Evolutionary conservation across 139 green algal species (phyloP), one percentile per base, ranked within the genome.

Genomic region (Pleodorina starrii): DNA sequence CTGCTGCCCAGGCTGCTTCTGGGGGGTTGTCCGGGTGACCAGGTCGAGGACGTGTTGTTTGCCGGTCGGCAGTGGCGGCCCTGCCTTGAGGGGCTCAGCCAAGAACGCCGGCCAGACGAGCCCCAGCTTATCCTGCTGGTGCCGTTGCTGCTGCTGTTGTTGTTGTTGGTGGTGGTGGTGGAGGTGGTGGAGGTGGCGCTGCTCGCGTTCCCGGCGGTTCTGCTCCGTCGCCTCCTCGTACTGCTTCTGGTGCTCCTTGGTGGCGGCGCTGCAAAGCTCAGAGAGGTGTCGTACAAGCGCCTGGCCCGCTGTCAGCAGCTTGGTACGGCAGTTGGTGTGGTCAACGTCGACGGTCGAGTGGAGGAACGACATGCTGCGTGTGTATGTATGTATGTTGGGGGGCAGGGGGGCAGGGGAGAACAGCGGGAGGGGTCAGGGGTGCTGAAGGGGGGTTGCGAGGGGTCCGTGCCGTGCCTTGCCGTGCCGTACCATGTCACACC

Each of bases 241-340:
- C 2, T 44, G 32, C 57, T 68, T 27, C 63, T 73, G 29, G 7
- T 43, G 72, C 42, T 59, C 40, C 19, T 80, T 36, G 72, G 72
- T 35, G 12, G 72, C 72, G 23, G 40, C 38, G 14, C 12, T 23
- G 42, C 72, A 80, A 7, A 80, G 72, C 17, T 43, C 75, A 4
- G 27, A 19, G 23, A 83, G 75, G 14, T 83, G 75, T 29, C 16
- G 11, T 35, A 85, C 51, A 10, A 85, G 77, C 10, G 77, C 5
- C 77, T 85, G 77, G 35, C 77, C 77, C 7, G 77, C 77, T 5
- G 11, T 16, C 51, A 85, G 35, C 77, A 85, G 48, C 35, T 35
- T 43, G 77, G 77, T 35, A 5, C 77, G 77, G 77, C 54, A 54
- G 50, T 85, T 85, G 77, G 48, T 21, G 51, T 85, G 77, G 35